Conservation (phyloP, 306 rosid genomes). For the Psophocarpus tetragonolobus region DNA sequence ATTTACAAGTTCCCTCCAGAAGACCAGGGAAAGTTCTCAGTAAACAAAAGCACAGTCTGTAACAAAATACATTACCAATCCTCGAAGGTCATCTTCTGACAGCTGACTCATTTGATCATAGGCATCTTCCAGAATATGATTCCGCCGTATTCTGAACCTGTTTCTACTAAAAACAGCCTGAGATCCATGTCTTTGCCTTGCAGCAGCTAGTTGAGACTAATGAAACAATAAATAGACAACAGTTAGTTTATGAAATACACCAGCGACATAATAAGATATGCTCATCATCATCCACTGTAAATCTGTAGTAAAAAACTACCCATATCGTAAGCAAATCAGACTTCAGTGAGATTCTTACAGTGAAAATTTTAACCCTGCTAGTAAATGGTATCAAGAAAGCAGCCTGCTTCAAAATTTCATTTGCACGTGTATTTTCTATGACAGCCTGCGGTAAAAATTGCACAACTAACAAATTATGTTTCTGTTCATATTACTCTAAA, state of each 20-base stretch:
- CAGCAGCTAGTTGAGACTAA: slow-evolving; percentile 95
- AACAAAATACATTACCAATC: slow-evolving; percentile 53
- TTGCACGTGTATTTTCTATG: slow-evolving; percentile 79
- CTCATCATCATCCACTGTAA: background rate
- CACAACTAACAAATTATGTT: slow-evolving; percentile 9
- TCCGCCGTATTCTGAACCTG: slow-evolving; percentile 86
- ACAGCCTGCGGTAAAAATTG: slow-evolving; percentile 58
- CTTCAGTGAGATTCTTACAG: slow-evolving; percentile 55
- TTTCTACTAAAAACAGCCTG: slow-evolving; percentile 72
- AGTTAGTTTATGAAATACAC: slow-evolving; percentile 29
- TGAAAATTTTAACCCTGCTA: slow-evolving; percentile 95
- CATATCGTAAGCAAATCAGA: slow-evolving; percentile 28
- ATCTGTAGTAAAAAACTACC: background rate
- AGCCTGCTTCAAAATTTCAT: slow-evolving; percentile 91
- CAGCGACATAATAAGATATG: background rate
- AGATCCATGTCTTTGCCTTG: slow-evolving; percentile 73
- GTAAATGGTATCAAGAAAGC: slow-evolving; percentile 96
- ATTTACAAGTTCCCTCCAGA: slow-evolving; percentile 3
- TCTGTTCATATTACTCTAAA: slow-evolving; percentile 5
- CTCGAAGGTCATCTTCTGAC: slow-evolving; percentile 95
- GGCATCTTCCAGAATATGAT: slow-evolving; percentile 96
- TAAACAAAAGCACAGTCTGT: slow-evolving; percentile 13
- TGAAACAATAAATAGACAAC: slow-evolving; percentile 43
- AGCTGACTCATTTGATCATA: slow-evolving; percentile 89
- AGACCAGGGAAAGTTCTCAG: slow-evolving; percentile 22